Evolutionary conservation across 2,329 filamentous ascomycete genomes (phyloP).

Genomic region (Calonectria leucothoes): DNA sequence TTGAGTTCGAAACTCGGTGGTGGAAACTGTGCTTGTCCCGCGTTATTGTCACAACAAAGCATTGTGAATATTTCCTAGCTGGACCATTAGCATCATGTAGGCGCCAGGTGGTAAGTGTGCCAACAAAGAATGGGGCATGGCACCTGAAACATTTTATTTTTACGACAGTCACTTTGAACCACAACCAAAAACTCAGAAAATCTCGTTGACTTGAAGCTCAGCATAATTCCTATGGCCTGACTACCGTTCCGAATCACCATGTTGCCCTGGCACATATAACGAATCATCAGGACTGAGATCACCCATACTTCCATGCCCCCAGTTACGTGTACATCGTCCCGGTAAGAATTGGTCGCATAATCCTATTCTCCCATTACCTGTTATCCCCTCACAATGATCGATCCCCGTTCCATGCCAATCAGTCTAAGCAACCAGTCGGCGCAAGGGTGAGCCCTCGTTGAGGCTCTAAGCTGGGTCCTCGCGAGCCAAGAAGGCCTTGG

Average conservation of each 20-base stretch:
- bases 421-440: not conserved
- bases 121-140: not conserved
- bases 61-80: not conserved
- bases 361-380: too few relatives aligned
- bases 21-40: not conserved
- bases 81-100: not conserved
- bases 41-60: not conserved
- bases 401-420: not conserved
- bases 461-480: not conserved
- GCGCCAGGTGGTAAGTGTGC: not conserved
- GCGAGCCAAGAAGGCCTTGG: conserved; percentile 3
- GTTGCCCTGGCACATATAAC: not conserved
- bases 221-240: too few relatives aligned
- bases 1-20: not conserved
- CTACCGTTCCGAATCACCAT: not conserved
- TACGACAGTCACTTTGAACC: not conserved
- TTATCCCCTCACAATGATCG: too few relatives aligned
- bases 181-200: not conserved
- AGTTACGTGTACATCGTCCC: too few relatives aligned
- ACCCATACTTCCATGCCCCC: not conserved
- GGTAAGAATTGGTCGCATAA: not conserved
- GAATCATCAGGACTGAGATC: not conserved
- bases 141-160: not conserved
- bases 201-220: not conserved
- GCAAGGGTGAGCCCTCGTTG: too few relatives aligned